These are phyloP conservation scores for Neurospora africana DNA, from an alignment of 495 filamentous ascomycete species.

Conservation along the genomic window DNA sequence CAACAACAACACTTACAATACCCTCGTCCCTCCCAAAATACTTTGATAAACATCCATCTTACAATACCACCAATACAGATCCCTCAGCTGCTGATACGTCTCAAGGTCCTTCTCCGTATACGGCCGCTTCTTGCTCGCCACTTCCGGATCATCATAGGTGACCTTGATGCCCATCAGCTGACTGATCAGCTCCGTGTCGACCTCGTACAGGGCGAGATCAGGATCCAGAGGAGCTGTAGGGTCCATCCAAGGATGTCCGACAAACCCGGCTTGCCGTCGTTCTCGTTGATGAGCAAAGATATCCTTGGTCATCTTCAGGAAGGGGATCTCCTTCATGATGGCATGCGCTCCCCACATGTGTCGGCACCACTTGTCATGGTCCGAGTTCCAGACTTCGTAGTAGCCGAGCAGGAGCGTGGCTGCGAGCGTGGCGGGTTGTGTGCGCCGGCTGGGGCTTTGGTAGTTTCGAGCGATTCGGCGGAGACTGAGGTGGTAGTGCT, in stretches of 20 bases:
- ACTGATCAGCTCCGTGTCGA: conserved; percentile 27
- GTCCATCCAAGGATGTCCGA: conserved; percentile 14
- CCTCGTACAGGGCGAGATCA: conserved; percentile 13
- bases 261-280: conserved; percentile 5
- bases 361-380: conserved; percentile 91
- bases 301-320: conserved; percentile 52
- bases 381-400: conserved; percentile 90
- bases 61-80: conserved; percentile 93
- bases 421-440: conserved; percentile 70
- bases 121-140: conserved; percentile 1
- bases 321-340: conserved; percentile 75
- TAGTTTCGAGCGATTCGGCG: conserved; percentile 67
- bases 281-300: conserved; percentile 50
- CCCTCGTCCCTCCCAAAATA: conserved; percentile 70
- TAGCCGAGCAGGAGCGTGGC: conserved; percentile 82
- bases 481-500: conserved; percentile 84
- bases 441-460: conserved; percentile 57
- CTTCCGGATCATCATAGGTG: conserved; percentile 20
- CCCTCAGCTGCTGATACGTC: conserved; percentile 65
- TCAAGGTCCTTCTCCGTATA: conserved; percentile 66
- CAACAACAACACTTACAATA: conserved; percentile 54
- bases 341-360: conserved; percentile 79
- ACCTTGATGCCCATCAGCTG: conserved; percentile 27
- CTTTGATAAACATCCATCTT: conserved; percentile 92
- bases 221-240: conserved; percentile 7